These are phyloP conservation scores for Fusarium gaditjirri DNA, from an alignment of 2,329 filamentous ascomycete species.

Conservation along the genomic window DNA sequence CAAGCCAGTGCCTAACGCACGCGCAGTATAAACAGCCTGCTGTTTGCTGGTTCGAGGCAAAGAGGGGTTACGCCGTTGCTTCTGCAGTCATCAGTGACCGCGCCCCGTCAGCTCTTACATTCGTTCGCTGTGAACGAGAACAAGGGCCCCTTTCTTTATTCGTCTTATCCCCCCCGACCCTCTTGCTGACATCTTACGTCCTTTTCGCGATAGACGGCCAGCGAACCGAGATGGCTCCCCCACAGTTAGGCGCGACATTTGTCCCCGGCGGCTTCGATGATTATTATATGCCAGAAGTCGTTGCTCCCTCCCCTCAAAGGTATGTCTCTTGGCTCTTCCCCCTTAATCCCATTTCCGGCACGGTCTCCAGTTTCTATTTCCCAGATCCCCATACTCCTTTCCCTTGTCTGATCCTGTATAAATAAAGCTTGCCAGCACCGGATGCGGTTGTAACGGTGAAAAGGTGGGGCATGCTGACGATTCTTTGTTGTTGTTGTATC, in stretches of 20 bases:
- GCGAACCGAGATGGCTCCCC: slow-evolving; percentile 43
- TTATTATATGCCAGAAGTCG: slow-evolving; percentile 70
- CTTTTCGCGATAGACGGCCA: slow-evolving; percentile 45
- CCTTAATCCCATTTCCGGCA: slow-evolving; percentile 29
- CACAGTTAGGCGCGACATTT: slow-evolving; percentile 64
- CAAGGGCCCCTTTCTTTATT: slow-evolving; percentile 43
- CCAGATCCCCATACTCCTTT: slow-evolving; percentile 33
- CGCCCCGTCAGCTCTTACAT: slow-evolving; percentile 43
- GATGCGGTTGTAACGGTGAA: slow-evolving; percentile 44
- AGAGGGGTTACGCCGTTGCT: slow-evolving; percentile 43
- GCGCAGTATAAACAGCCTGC: slow-evolving; percentile 36
- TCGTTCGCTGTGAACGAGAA: slow-evolving; percentile 37
- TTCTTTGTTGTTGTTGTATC: slow-evolving; percentile 48
- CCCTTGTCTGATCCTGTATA: slow-evolving; percentile 20
- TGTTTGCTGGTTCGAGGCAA: slow-evolving; percentile 31
- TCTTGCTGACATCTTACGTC: slow-evolving; percentile 48
- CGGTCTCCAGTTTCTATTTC: slow-evolving; percentile 34
- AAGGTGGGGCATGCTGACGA: slow-evolving; percentile 54
- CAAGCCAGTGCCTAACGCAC: slow-evolving; percentile 30
- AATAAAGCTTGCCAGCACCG: slow-evolving; percentile 37
- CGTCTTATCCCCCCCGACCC: slow-evolving; percentile 43
- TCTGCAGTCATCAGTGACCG: slow-evolving; percentile 42
- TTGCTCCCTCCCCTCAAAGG: slow-evolving; percentile 68
- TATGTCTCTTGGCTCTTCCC: slow-evolving; percentile 49
- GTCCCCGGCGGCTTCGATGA: slow-evolving; percentile 68